A percentile compares a stretch with the other conserved stretches of the same genome.
These are phyloP conservation scores for Apiotrichum mycotoxinovorans DNA, from an alignment of 1,284 basidiomycete genomes.

Conservation along the genomic window DNA sequence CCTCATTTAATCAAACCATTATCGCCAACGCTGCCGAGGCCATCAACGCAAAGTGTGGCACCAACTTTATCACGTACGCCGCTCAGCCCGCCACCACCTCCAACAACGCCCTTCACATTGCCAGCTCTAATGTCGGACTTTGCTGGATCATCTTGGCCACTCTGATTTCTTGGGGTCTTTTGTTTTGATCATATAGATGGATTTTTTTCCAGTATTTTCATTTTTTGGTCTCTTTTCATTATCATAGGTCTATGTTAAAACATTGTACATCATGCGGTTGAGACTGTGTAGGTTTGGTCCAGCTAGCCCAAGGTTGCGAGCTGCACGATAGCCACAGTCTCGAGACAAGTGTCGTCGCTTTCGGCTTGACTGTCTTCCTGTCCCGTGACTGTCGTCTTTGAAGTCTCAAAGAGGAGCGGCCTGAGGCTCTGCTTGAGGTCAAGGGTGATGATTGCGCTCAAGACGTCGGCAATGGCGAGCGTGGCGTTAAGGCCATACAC, in stretches of 20 bases:
- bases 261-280: background rate
- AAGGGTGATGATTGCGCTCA: slow-evolving; percentile 57
- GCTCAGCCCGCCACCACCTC: background rate
- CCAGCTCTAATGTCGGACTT: background rate
- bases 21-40: slow-evolving; percentile 28
- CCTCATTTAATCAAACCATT: slow-evolving; percentile 37
- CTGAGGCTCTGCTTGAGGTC: slow-evolving; percentile 1
- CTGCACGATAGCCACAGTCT: slow-evolving; percentile 5
- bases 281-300: background rate
- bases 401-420: background rate
- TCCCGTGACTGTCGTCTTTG: background rate
- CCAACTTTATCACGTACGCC: slow-evolving; percentile 21
- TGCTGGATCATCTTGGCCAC: background rate
- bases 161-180: slow-evolving; percentile 1
- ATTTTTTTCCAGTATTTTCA: too few relatives aligned
- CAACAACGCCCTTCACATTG: background rate
- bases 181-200: background rate
- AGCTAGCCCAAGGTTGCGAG: slow-evolving; percentile 6
- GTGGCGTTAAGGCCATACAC: slow-evolving; percentile 88
- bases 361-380: too few relatives aligned
- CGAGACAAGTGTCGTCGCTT: background rate
- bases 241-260: background rate
- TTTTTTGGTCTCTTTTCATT: background rate
- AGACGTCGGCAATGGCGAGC: slow-evolving; percentile 71
- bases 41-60: slow-evolving; percentile 38